Conservation (phyloP, 495 filamentous ascomycete species). For the Penicillium maclennaniae region DNA sequence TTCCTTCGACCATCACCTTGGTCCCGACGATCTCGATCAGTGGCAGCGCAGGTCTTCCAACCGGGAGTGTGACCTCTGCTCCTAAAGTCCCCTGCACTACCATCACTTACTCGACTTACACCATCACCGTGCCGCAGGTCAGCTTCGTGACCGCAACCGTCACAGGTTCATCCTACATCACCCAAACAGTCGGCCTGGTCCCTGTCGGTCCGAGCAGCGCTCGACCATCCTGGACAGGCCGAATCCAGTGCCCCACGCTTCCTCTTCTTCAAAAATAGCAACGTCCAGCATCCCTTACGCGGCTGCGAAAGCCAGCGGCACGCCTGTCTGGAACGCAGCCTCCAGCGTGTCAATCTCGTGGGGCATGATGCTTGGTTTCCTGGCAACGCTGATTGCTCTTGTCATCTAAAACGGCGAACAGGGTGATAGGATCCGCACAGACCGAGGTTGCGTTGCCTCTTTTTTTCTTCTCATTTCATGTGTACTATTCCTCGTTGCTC, state of each 20-base stretch:
- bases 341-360: not conserved
- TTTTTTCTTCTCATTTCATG: not conserved
- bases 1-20: conserved; percentile 60
- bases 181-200: conserved; percentile 43
- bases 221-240: conserved; percentile 21
- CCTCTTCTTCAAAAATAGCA: not conserved
- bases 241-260: not conserved
- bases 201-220: conserved; percentile 18
- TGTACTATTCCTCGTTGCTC: not conserved
- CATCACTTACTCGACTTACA: conserved; percentile 58
- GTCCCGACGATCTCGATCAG: conserved; percentile 32
- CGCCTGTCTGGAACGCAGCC: not conserved
- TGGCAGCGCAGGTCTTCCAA: conserved; percentile 13
- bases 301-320: not conserved
- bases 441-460: not conserved
- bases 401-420: not conserved
- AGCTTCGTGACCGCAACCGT: conserved; percentile 58
- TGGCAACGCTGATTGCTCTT: not conserved
- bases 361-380: not conserved
- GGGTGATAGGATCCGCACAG: no score
- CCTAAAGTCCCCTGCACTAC: conserved; percentile 54
- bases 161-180: conserved; percentile 37
- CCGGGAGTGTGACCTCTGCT: conserved; percentile 29
- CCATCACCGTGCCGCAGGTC: conserved; percentile 72
- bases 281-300: not conserved